Base-by-base conservation (phyloP, 2,329 filamentous ascomycete genomes). In the Curvularia spicifera region DNA sequence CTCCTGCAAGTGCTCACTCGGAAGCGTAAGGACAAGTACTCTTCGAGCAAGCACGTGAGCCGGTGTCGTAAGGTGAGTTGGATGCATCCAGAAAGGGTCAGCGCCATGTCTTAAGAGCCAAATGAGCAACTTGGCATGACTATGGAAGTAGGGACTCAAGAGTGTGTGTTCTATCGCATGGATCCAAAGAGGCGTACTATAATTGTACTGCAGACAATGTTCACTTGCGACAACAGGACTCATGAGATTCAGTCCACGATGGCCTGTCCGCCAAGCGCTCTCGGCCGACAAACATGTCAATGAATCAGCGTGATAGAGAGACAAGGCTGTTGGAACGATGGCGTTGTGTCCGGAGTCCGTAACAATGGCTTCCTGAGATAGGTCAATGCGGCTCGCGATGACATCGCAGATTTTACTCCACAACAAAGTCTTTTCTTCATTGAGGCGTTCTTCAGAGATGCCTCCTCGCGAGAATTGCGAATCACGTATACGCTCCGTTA, bases 61-160 rank as follows among this genome's bases (percentile, higher is more conserved):
- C 2, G 44, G 44, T 2, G 44, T 33, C 1, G 44, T 47, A 6
- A 31, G 44, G 18, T 47, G 4, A 15, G 7, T 33, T 22, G 44
- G 29, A 47, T 47, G 44, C 7, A 24, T 15, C 44, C 44, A 35
- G 6, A 22, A 47, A 35, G 44, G 44, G 12, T 47, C 44, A 33
- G n/a, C 44, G 18, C 44, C 44, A 47, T 47, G 44, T 35, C n/a
- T 15, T 1, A 22, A 15, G 18, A 47, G 29, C 44, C 44, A 47
- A 0, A 3, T 35, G 9, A 47, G 15, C 9, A 13, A 2, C 28
- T 20, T 10, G 15, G 22, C 29, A 31, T 12, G 5, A 1, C 2
- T 4, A 13, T 15, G 4, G 5, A 15, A 26, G 4, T 13, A 0
- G 4, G 7, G 4, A 15, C 1, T 5, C 0, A 9, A 13, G 20